Conservation (phyloP, 805 yeast genomes). For the Candida tammaniensis region DNA sequence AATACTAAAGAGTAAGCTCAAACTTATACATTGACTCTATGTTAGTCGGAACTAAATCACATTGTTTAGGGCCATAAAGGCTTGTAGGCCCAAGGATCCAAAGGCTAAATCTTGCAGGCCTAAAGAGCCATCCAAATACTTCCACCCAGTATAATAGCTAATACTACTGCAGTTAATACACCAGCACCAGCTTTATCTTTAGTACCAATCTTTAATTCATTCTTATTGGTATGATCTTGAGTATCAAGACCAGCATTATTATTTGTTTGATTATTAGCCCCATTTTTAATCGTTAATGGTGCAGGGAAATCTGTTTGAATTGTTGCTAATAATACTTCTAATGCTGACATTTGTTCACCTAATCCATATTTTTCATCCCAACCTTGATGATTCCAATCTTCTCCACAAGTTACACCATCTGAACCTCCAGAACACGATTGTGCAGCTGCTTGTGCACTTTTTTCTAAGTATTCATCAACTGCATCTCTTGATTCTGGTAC, state of each 20-base stretch:
- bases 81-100: too few relatives aligned
- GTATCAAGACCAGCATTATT: slow-evolving; percentile 36
- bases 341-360: slow-evolving; percentile 81
- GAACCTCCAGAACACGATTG: slow-evolving; percentile 76
- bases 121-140: slow-evolving; percentile 76
- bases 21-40: too few relatives aligned
- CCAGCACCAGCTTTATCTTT: slow-evolving; percentile 91
- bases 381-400: slow-evolving; percentile 57
- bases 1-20: too few relatives aligned
- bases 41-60: too few relatives aligned
- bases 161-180: slow-evolving; percentile 71
- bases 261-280: slow-evolving; percentile 34
- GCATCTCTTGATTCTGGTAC: slow-evolving; percentile 47
- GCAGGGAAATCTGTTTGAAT: slow-evolving; percentile 22
- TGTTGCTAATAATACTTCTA: slow-evolving; percentile 54
- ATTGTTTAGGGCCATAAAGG: too few relatives aligned
- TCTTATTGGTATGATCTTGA: slow-evolving; percentile 34
- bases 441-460: slow-evolving; percentile 72
- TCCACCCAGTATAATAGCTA: slow-evolving; percentile 60
- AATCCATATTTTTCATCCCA: slow-evolving; percentile 74
- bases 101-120: too few relatives aligned
- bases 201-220: slow-evolving; percentile 47
- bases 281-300: slow-evolving; percentile 34
- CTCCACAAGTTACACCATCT: slow-evolving; percentile 86
- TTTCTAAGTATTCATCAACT: slow-evolving; percentile 39